Percentiles rank a stretch among this genome's conserved stretches.
Evolutionary conservation across 2,329 filamentous ascomycete genomes (phyloP).

Genomic region (Cytospora mali): DNA sequence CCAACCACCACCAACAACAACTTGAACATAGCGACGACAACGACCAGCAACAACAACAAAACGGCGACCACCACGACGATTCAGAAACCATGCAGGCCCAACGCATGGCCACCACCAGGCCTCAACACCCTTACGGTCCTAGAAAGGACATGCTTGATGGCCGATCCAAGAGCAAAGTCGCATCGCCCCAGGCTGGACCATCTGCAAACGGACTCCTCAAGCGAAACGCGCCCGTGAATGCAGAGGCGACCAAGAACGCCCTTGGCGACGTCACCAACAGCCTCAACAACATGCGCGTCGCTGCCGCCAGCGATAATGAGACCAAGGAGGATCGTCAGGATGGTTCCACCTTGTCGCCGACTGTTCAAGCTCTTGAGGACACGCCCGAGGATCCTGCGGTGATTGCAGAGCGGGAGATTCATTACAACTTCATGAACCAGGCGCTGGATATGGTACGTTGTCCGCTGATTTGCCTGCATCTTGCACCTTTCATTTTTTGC

Average conservation of each 20-base stretch:
- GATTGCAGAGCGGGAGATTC: slow-evolving; percentile 44
- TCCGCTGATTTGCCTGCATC: background rate
- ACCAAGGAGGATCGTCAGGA: slow-evolving; percentile 25
- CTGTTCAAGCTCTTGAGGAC: slow-evolving; percentile 25
- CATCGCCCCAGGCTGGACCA: background rate
- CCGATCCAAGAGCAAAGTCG: slow-evolving; percentile 6
- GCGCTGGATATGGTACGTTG: slow-evolving; percentile 78
- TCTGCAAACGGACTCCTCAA: background rate
- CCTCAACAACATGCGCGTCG: background rate
- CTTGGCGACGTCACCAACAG: slow-evolving; percentile 18
- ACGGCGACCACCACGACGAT: slow-evolving; percentile 11
- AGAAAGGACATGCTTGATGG: background rate
- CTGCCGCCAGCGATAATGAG: slow-evolving; percentile 17
- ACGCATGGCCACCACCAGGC: background rate
- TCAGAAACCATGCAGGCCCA: slow-evolving; percentile 18
- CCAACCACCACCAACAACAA: background rate
- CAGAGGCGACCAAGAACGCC: background rate
- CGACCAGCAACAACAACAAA: slow-evolving; percentile 2
- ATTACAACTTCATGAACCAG: slow-evolving; percentile 75
- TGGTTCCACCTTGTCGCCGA: slow-evolving; percentile 19
- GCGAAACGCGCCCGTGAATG: slow-evolving; percentile 11
- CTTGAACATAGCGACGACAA: background rate
- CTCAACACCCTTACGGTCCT: slow-evolving; percentile 6
- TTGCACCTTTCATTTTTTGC: background rate
- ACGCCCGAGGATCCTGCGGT: slow-evolving; percentile 36